Base-by-base conservation (phyloP, 1,284 basidiomycete species). In the Earliella scabrosa region DNA sequence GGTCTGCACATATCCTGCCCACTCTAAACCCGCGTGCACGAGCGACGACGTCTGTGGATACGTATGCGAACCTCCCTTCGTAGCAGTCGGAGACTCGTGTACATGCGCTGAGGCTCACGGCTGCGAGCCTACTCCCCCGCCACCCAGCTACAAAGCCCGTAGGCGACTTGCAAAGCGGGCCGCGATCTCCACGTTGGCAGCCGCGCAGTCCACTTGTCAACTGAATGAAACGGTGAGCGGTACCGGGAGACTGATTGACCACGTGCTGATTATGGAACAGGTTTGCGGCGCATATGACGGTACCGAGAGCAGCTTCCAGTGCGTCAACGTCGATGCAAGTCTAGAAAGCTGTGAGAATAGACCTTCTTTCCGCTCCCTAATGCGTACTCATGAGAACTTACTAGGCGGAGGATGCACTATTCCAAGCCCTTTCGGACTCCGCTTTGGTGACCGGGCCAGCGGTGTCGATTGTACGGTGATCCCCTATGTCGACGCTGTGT, bases 1-100 rank as follows among this genome's bases (percentile, higher is more conserved):
- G 39, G 38, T 31, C 4, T 82, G 81, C 68, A 56, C 64, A 2
- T 82, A 77, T 63, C 80, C 81, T 0, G 58, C 68, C 1, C 71
- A 81, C 56, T 69, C 76, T 2, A 51, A 63, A 3, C 73, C 79
- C 0, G 13, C 54, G 4, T 83, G 81, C 60, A 56, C 65, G n/a
- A 41, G 45, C 1, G 66, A 70, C 5, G 68, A 72, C 53, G 72
- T 77, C 4, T 83, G 81, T 59, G 71, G 71, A 31, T 83, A 82
- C 59, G 61, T 61, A 1, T 83, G 81, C 71, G 74, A 68, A 8
- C 50, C 68, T 7, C 75, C 69, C n/a, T 74, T 75, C 7, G 65
- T 47, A 59, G 64, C 52, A 64, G 66, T 58, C 24, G 69, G 66
- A 11, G 75, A 65, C 1, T 52, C 65, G 14, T 83, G 81, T 61